phyloP scores from a whole-genome alignment of 768 basidiomycete genomes.

The Rhodotorula diobovata region DNA sequence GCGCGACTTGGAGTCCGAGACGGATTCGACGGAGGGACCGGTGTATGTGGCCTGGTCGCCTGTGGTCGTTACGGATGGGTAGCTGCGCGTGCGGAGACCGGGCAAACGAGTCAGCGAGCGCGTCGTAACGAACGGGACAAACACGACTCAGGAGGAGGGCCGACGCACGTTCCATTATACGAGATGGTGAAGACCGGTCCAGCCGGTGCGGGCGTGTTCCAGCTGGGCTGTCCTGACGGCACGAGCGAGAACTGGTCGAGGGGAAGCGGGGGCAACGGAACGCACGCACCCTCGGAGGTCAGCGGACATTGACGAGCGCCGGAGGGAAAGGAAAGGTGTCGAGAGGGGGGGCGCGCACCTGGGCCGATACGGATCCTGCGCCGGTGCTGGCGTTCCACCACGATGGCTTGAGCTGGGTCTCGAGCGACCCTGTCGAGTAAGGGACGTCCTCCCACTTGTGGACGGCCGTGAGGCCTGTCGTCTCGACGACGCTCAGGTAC shows the following conservation, averaged over 20 bases:
- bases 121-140: too few species aligned
- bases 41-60: constrained; percentile 12
- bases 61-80: constrained; percentile 26
- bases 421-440: constrained; percentile 21
- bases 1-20: constrained; percentile 4
- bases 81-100: constrained; percentile 8
- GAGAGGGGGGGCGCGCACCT: constrained; percentile 13
- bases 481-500: constrained; percentile 25
- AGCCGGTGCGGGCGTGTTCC: constrained; percentile 31
- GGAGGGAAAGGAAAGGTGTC: background rate
- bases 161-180: constrained; percentile 34
- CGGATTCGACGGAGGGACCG: constrained; percentile 37
- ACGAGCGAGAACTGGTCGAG: constrained; percentile 25
- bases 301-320: background rate
- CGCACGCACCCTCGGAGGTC: background rate
- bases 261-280: too few species aligned
- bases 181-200: constrained; percentile 35
- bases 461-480: constrained; percentile 10
- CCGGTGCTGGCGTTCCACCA: constrained; percentile 38
- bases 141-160: background rate
- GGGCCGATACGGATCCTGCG: constrained; percentile 28
- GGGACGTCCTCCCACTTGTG: constrained; percentile 30
- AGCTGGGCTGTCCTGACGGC: constrained; percentile 24
- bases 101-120: background rate
- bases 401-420: constrained; percentile 28